Conservation (phyloP, 352 stramenopile species). For the Albugo candida region DNA sequence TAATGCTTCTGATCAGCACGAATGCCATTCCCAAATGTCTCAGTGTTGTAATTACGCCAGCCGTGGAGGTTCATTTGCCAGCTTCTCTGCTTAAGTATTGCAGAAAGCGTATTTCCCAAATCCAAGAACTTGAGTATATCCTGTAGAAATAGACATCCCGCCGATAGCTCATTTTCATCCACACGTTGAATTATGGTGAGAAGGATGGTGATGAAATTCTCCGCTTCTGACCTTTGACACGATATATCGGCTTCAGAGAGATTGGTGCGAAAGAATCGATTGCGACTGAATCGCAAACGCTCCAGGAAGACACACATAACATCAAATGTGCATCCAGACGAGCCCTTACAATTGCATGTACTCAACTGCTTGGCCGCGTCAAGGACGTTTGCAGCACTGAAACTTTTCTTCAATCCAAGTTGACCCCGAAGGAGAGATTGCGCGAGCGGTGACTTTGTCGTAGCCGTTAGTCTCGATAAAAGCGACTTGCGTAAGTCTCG, state of each 20-base stretch:
- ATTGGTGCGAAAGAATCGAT: conserved; percentile 31
- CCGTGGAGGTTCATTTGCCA: conserved; percentile 50
- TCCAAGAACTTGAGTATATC: conserved; percentile 65
- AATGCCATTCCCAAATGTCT: conserved; percentile 65
- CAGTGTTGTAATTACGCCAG: conserved; percentile 52
- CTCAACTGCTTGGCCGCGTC: conserved; percentile 7
- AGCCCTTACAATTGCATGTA: conserved; percentile 37
- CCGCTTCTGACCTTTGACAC: conserved; percentile 56
- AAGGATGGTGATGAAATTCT: conserved; percentile 67
- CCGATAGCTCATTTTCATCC: neutral
- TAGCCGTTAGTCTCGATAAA: conserved; percentile 28
- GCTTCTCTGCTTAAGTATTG: conserved; percentile 35
- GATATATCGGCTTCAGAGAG: conserved; percentile 21
- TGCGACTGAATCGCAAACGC: conserved; percentile 49
- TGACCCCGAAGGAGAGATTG: conserved; percentile 14
- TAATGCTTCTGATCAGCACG: conserved; percentile 9
- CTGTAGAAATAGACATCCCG: conserved; percentile 56
- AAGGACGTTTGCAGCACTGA: neutral
- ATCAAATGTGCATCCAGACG: conserved; percentile 45
- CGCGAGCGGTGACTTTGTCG: conserved; percentile 14
- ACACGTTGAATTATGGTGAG: conserved; percentile 51
- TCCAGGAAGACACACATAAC: conserved; percentile 49
- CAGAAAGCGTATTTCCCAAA: conserved; percentile 45
- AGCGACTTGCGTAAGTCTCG: conserved; percentile 54
- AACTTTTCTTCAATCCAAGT: neutral